Evolutionary conservation across 768 basidiomycete species (phyloP), one percentile per base, ranked within the genome.

Genomic region (Suillus americanus): DNA sequence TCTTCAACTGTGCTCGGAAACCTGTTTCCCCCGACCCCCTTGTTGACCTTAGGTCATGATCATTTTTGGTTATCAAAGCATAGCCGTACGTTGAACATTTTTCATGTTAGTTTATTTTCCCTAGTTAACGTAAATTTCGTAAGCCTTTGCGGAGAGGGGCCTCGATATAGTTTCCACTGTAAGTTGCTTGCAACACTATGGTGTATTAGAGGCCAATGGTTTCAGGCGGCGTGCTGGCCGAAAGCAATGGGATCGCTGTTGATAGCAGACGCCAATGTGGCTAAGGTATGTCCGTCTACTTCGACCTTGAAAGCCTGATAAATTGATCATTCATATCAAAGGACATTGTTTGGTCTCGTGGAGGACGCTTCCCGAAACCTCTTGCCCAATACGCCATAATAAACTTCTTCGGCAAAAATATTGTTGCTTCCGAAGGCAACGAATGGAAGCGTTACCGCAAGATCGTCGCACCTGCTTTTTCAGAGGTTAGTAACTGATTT

Each of bases 401-500:
- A n/a, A 64, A 74, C 0, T 78, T 86, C 64, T 90, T 83, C 69
- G 89, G 89, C 5, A 70, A 70, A 9, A 91, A 90, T 66, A 85
- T 90, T 54, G 82, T 90, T 23, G 82, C 81, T 2, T 84, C 86
- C 0, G 89, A 90, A 67, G 85, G 83, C 30, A 83, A 86, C 5
- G 80, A 85, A 64, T 90, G 88, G 88, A 88, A 88, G 72, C 81
- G 82, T 35, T 87, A 87, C 66, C 75, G 88, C 55, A 87, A 85
- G 71, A 82, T 90, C 46, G 76, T 82, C 16, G 86, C 85, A 1
- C 86, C 88, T n/a, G 83, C 87, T 0, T 90, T 89, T 71, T 85
- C 85, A 72, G 74, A 64, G 62, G 70, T 51, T 53, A 62, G 35
- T 55, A 64, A 18, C 63, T 37, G 8, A 28, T 16, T 28, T 28